Evolutionary conservation across 2,329 filamentous ascomycete genomes (phyloP), one percentile per base, ranked within the genome.

Genomic region (Paramyrothecium roridum): DNA sequence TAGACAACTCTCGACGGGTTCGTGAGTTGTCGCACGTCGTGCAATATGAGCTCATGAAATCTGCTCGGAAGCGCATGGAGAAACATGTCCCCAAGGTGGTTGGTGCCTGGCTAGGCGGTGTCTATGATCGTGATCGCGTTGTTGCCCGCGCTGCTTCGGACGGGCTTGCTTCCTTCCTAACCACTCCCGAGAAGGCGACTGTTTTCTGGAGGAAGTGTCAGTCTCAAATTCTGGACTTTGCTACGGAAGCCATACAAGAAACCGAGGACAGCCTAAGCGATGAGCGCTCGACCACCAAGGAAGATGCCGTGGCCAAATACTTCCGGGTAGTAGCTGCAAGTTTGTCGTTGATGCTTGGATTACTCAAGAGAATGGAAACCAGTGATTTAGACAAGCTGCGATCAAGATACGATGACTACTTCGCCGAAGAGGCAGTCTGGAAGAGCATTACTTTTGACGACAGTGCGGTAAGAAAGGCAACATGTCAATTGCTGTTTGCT

Each of bases 251-350:
- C 6, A 83, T 95, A 46, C 84, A 87, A 53, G 95, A 99, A 71
- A 93, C 89, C 0, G 73, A 87, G 3, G 81, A 88, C 37, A 96
- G 91, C 0, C 77, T 99, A 37, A 98, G 93, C 67, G 95, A 99
- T 68, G 90, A 96, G 72, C 83, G 93, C 22, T 91, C 86, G 1
- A 90, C 92, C 3, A 95, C 85, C 56, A 75, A 83, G 10, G 93
- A 98, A 62, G 95, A 99, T 68, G 87, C 91, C 3, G 84, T 92
- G 61, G 84, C 89, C 19, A 97, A 96, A 64, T 95, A 96, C 73
- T 84, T 86, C 57, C 83, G 95, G 49, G 92, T 97, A 3, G 65
- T 85, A 3, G 78, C 76, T 11, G 78, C 77, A 8, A 81, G 81
- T 54, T 65, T 87, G 21, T 82, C 80, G 1, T 71, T 87, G 7